Evolutionary conservation across 139 green algal species (phyloP), one percentile per base, ranked within the genome.

Genomic region (Picochlorum sp.): DNA sequence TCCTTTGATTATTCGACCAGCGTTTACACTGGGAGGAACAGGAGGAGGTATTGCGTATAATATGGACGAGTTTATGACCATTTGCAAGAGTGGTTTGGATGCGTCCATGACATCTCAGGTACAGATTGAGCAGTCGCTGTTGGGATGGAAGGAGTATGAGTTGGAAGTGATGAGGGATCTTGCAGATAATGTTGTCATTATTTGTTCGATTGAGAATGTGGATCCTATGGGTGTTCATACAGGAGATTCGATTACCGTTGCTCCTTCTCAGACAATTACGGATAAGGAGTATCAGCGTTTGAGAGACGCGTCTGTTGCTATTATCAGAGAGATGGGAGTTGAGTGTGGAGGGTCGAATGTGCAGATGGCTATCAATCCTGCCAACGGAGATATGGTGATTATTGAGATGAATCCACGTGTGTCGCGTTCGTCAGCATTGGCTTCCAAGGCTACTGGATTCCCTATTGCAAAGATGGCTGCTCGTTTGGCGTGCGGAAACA

Each of bases 401-500:
- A 99, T 99, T 62, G 94, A 99, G 83, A 99, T 99, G 94, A 99
- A 99, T 81, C 94, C 94, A 1, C 89, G 94, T 59, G 94, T 99
- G 44, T 88, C 71, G 47, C 86, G 92, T 64, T 98, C 94, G n/a
- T 97, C 89, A 2, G 94, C 94, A 0, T 83, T 99, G 51, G 94
- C 94, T 18, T 98, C 92, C 71, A 99, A 99, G 82, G 90, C 86
- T 23, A 92, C 86, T 18, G 92, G 94, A 55, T 99, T 99, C 81
- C 93, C 94, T 56, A 99, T 99, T 60, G 94, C 94, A 52, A 99
- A 99, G 88, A 97, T 99, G 78, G 94, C 94, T 0, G 94, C 94
- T 59, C 97, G 97, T 84, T 88, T 99, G 54, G 84, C 92, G 4
- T 86, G 95, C 37, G 94, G 94, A 41, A 95, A 92, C 76, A 97